Base-by-base conservation (phyloP, 164 flowering plant genomes). In the Piper longum region DNA sequence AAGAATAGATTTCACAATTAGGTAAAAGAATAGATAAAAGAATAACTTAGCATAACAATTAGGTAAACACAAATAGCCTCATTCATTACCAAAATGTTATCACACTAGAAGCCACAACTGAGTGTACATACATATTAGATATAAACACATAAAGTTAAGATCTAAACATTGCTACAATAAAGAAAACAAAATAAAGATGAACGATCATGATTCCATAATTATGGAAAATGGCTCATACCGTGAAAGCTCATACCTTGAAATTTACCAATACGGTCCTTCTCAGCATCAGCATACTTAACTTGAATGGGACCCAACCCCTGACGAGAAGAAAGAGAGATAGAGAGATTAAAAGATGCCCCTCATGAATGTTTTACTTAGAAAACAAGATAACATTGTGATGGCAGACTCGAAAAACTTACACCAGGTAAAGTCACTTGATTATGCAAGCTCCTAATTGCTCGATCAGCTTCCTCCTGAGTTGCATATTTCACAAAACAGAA, bases 211-310 rank as follows among this genome's bases (percentile, higher is more conserved):
- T 57, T 16, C 17, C 58, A 54, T 54, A 63, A 57, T 11, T 54
- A n/a, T 26, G 19, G 11, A 56, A 17, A 26, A 7, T 9, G 36
- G 36, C 36, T 26, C 36, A 26, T 26, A 26, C 36, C 36, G 36
- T 26, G 36, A n/a, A 58, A 60, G 41, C 45, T 61, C 54, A 58
- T 43, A 62, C 51, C 58, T 41, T 57, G 67, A 59, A 26, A 69
- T 69, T 77, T 85, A 88, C 99, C 99, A 67, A 88, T 85, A 17
- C 99, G 93, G 71, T 91, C 99, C 43, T 93, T 78, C 68, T 95
- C 97, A 8, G 96, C 99, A 73, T 95, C 99, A 67, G 99, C 99
- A 82, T 85, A 95, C 72, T 96, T 80, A 60, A 95, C 99, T 83
- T 95, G 99, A 58, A 95, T 87, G 44, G 99, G 99, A 66, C 91